Conservation (phyloP, 345 rosid genomes). For the Nephelium lappaceum region DNA sequence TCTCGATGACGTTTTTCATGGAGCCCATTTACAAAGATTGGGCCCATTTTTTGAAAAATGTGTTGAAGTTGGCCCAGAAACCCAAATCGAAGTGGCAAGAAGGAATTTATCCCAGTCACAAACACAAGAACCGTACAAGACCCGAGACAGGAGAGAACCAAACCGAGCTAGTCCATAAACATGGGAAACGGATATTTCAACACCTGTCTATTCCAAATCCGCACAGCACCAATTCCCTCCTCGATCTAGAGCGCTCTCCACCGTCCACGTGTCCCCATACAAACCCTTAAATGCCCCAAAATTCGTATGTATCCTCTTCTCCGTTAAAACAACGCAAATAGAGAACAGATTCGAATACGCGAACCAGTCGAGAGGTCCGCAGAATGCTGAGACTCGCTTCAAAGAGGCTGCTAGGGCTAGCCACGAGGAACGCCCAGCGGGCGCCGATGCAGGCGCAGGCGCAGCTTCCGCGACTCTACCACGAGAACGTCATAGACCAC, state of each 20-base stretch:
- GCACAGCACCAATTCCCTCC: background rate
- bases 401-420: constrained; percentile 47
- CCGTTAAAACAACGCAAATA: background rate
- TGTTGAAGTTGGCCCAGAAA: background rate
- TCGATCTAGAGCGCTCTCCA: constrained; percentile 7
- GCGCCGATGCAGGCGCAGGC: constrained; percentile 32
- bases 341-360: background rate
- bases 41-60: background rate
- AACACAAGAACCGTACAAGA: no score
- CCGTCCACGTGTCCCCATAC: constrained; percentile 36
- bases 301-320: background rate
- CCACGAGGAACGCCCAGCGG: constrained; percentile 31
- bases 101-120: no score
- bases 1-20: background rate
- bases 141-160: background rate
- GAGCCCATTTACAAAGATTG: background rate
- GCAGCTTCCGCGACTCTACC: constrained; percentile 57
- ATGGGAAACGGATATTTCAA: background rate
- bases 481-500: constrained; percentile 95
- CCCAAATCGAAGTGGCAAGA: background rate
- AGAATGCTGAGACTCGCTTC: constrained; percentile 57
- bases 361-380: constrained; percentile 2
- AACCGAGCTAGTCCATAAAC: background rate
- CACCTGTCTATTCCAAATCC: background rate
- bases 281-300: background rate